These are phyloP conservation scores for Lodderomyces elongisporus DNA, from an alignment of 1,139 yeast species.

Conservation along the genomic window DNA sequence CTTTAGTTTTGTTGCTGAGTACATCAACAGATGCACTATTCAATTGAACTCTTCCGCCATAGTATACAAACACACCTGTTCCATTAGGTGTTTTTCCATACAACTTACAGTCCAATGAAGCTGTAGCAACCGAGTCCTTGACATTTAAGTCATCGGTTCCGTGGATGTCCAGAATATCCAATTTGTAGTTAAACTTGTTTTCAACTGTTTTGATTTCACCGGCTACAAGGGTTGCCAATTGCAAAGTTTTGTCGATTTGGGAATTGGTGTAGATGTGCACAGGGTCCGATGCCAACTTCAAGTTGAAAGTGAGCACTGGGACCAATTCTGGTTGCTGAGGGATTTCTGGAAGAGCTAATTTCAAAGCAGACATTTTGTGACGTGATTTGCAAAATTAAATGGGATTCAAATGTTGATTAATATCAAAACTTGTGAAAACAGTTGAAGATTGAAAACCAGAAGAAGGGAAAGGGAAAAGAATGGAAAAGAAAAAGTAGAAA, in stretches of 20 bases:
- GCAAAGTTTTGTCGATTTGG: conserved; percentile 15
- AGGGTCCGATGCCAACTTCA: conserved; percentile 18
- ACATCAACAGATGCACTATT: conserved; percentile 32
- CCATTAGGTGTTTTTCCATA: conserved; percentile 39
- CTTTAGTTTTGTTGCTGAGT: conserved; percentile 21
- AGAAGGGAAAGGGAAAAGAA: conserved; percentile 1
- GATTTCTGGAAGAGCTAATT: conserved; percentile 9
- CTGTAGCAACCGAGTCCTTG: conserved; percentile 22
- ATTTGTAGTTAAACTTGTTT: conserved; percentile 26
- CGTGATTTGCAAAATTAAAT: too few relatives aligned
- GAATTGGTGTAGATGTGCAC: conserved; percentile 14
- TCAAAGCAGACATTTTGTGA: conserved; percentile 8
- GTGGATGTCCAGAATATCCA: conserved; percentile 19
- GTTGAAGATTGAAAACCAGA: not conserved
- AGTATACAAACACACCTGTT: conserved; percentile 35
- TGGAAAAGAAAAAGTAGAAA: too few relatives aligned
- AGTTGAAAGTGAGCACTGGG: conserved; percentile 28
- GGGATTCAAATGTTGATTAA: too few relatives aligned
- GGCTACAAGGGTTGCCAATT: conserved; percentile 19
- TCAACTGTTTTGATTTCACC: conserved; percentile 28
- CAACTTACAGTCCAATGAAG: conserved; percentile 46
- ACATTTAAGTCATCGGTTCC: conserved; percentile 49
- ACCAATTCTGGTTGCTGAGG: conserved; percentile 21
- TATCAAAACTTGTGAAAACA: not conserved
- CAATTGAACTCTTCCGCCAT: conserved; percentile 42